Percentiles rank a stretch among this genome's conserved stretches.
Conservation (phyloP, 2,329 filamentous ascomycete genomes). For the Ilyonectria robusta region DNA sequence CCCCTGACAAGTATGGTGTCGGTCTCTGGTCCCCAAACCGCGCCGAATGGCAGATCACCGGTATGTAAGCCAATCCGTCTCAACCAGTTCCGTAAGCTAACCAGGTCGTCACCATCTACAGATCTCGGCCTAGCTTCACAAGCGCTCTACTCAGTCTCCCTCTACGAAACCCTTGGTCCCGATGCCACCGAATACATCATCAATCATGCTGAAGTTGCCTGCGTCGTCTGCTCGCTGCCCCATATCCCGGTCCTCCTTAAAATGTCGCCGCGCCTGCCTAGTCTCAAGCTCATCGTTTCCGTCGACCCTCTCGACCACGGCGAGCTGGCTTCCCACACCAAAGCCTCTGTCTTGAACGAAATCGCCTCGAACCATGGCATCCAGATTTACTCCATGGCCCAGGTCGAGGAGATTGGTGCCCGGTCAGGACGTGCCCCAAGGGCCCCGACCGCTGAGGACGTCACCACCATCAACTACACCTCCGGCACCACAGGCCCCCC, state of each 20-base stretch:
- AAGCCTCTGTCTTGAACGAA: constrained; percentile 81
- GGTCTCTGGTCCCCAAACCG: constrained; percentile 91
- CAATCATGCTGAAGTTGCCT: constrained; percentile 85
- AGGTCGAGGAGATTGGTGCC: constrained; percentile 86
- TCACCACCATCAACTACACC: constrained; percentile 92
- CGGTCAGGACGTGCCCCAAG: constrained; percentile 78
- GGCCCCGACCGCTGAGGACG: constrained; percentile 80
- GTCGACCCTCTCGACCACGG: constrained; percentile 87
- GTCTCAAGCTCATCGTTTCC: constrained; percentile 88
- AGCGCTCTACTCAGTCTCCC: constrained; percentile 88
- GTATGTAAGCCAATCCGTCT: constrained; percentile 55
- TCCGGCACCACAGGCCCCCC: constrained; percentile 87
- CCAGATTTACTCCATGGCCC: constrained; percentile 81
- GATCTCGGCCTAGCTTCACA: constrained; percentile 92
- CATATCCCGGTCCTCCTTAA: constrained; percentile 88
- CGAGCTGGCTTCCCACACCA: constrained; percentile 83
- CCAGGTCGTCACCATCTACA: constrained; percentile 49
- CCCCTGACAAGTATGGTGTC: constrained; percentile 75
- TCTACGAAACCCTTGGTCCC: constrained; percentile 95
- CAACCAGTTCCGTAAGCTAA: constrained; percentile 21
- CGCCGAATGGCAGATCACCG: constrained; percentile 88
- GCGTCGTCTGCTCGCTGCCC: constrained; percentile 82
- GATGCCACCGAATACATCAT: constrained; percentile 96
- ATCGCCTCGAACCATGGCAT: constrained; percentile 83
- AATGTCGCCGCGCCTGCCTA: constrained; percentile 81